These are phyloP conservation scores for Curvularia eragrostidis DNA, from an alignment of 2,329 filamentous ascomycete genomes.

Conservation along the genomic window DNA sequence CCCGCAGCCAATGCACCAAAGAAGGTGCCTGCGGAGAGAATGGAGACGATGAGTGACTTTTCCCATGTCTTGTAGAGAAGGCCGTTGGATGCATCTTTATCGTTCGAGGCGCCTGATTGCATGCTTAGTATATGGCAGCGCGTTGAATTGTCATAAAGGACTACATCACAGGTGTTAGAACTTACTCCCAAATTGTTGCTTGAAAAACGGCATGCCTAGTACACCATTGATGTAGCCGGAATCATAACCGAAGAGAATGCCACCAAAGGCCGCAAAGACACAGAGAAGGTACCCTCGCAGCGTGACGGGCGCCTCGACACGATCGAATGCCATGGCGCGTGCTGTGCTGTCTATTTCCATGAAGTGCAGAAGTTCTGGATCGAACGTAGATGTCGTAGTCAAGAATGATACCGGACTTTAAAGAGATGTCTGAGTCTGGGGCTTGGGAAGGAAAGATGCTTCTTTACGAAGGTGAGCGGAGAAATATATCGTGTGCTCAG, in stretches of 20 bases:
- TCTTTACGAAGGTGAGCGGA: not conserved
- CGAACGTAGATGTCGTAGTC: not conserved
- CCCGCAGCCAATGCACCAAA: slow-evolving; percentile 77
- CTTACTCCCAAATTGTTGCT: slow-evolving; percentile 52
- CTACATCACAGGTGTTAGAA: not conserved
- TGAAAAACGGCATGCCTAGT: slow-evolving; percentile 53
- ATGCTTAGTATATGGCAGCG: not conserved
- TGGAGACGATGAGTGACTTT: slow-evolving; percentile 77
- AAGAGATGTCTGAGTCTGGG: not conserved
- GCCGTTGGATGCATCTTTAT: slow-evolving; percentile 50
- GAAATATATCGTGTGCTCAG: slow-evolving; percentile 8
- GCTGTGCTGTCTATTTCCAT: slow-evolving; percentile 8
- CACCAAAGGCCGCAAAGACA: slow-evolving; percentile 58
- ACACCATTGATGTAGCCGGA: slow-evolving; percentile 77
- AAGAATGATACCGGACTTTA: not conserved
- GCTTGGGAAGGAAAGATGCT: not conserved
- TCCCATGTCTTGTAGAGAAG: slow-evolving; percentile 55
- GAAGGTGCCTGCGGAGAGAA: slow-evolving; percentile 83
- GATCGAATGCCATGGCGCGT: slow-evolving; percentile 50
- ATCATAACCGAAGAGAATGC: slow-evolving; percentile 80
- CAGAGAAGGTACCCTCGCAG: slow-evolving; percentile 55
- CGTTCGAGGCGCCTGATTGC: slow-evolving; percentile 57
- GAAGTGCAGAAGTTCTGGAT: not conserved
- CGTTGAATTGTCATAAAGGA: not conserved
- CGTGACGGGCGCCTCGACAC: slow-evolving; percentile 60